These are phyloP conservation scores for Pseudogymnoascus sp. DNA, from an alignment of 2,329 filamentous ascomycete genomes.

Conservation along the genomic window DNA sequence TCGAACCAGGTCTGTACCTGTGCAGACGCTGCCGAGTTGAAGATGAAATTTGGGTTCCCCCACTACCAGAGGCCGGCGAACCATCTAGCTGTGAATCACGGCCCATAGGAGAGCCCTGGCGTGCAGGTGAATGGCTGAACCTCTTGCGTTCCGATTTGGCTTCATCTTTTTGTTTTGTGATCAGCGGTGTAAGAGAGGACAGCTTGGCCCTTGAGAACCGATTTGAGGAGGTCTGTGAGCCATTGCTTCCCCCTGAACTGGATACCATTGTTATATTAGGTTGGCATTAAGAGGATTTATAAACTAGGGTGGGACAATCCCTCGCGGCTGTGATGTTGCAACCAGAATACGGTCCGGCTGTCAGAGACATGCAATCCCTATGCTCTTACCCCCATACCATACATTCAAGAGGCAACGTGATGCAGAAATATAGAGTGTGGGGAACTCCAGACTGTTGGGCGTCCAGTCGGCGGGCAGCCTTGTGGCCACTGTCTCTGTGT, in stretches of 20 bases:
- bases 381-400: neutral
- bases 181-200: neutral
- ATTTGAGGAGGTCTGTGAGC: neutral
- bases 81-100: conserved; percentile 2
- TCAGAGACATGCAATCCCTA: conserved; percentile 5
- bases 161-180: conserved; percentile 1
- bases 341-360: neutral
- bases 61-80: neutral
- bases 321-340: conserved; percentile 3
- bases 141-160: neutral
- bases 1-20: conserved; percentile 26
- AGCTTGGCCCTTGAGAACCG: conserved; percentile 2
- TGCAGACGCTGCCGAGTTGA: conserved; percentile 16
- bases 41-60: neutral
- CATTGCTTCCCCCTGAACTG: conserved; percentile 3
- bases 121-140: conserved; percentile 4
- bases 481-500: neutral
- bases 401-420: neutral
- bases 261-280: conserved; percentile 9
- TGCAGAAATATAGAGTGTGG: neutral
- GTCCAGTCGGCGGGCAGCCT: neutral
- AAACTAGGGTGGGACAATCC: neutral
- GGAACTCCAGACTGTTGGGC: neutral
- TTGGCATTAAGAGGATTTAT: conserved; percentile 4
- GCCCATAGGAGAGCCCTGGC: conserved; percentile 1